A percentile compares a stretch with the other conserved stretches of the same genome.
Evolutionary conservation across 2,329 filamentous ascomycete genomes (phyloP).

Genomic region (Ambrosiella cleistominuta): DNA sequence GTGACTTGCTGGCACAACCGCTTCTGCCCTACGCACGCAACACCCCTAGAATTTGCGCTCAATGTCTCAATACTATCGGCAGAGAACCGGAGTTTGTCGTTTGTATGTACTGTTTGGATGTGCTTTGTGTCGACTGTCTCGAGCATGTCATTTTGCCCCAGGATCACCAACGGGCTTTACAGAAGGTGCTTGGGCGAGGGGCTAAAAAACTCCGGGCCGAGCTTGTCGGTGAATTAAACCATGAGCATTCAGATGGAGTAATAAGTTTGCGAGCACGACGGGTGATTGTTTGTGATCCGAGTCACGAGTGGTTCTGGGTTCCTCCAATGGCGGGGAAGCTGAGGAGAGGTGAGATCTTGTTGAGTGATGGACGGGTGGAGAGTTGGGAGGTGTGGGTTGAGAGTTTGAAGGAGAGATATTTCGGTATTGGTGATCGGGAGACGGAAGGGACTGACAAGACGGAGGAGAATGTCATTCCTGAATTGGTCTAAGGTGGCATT

Average conservation of each 20-base stretch:
- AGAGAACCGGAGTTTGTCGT: conserved; percentile 20
- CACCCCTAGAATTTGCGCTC: conserved; percentile 21
- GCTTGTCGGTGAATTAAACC: conserved; percentile 1
- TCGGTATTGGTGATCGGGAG: not conserved
- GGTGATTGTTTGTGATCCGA: conserved; percentile 20
- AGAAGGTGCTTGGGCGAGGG: conserved; percentile 17
- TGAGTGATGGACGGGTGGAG: conserved; percentile 19
- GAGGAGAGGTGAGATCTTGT: conserved; percentile 24
- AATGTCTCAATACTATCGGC: conserved; percentile 22
- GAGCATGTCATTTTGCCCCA: conserved; percentile 16
- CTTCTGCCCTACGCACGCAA: conserved; percentile 23
- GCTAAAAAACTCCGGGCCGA: conserved; percentile 18
- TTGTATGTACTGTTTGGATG: conserved; percentile 24
- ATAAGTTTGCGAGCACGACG: conserved; percentile 18
- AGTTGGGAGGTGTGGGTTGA: conserved; percentile 23
- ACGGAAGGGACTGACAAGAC: not conserved
- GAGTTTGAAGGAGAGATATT: conserved; percentile 16
- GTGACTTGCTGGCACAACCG: conserved; percentile 17
- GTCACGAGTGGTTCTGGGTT: conserved; percentile 25
- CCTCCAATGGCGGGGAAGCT: conserved; percentile 21
- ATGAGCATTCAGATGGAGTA: conserved; percentile 15
- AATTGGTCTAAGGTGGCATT: not conserved
- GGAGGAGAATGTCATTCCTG: not conserved
- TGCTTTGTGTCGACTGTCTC: conserved; percentile 22
- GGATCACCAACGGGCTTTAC: conserved; percentile 3